A percentile compares a stretch with the other conserved stretches of the same genome.
These are phyloP conservation scores for Candida hispaniensis DNA, from an alignment of 805 yeast genomes.

Conservation along the genomic window DNA sequence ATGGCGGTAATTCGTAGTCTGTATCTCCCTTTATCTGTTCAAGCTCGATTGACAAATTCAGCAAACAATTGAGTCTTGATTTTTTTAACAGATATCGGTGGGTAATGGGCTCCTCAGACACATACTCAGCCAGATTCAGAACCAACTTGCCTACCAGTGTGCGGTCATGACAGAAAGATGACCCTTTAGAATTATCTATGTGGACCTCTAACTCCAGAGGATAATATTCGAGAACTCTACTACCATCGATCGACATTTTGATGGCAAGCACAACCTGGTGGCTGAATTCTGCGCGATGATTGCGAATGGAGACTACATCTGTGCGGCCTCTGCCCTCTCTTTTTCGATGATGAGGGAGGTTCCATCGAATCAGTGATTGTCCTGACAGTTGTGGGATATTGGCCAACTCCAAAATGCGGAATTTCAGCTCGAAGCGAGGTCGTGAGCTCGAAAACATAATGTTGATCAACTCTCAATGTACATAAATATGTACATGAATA, in stretches of 20 bases:
- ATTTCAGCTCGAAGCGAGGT: constrained; percentile 40
- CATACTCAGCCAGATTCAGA: constrained; percentile 64
- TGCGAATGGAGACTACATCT: constrained; percentile 34
- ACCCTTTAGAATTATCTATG: constrained; percentile 31
- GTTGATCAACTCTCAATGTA: too few relatives aligned
- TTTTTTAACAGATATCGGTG: constrained; percentile 61
- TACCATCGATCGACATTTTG: constrained; percentile 34
- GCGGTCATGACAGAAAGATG: constrained; percentile 7
- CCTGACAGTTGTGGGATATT: constrained; percentile 79
- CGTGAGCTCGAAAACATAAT: too few relatives aligned
- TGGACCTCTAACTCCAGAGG: constrained; percentile 36
- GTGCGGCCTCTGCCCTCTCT: constrained; percentile 40
- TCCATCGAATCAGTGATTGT: constrained; percentile 52
- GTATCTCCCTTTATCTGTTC: constrained; percentile 36
- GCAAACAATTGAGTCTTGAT: constrained; percentile 75
- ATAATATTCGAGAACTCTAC: constrained; percentile 31
- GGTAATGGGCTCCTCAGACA: constrained; percentile 39
- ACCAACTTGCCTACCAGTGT: constrained; percentile 50
- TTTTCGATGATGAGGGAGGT: constrained; percentile 40
- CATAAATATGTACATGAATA: too few relatives aligned
- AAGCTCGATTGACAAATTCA: constrained; percentile 48
- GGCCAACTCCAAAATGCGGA: constrained; percentile 57
- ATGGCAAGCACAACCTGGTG: constrained; percentile 33
- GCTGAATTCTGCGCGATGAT: constrained; percentile 45
- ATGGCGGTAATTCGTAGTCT: constrained; percentile 34